These are phyloP conservation scores for Aureobasidium zeae DNA, from an alignment of 2,329 filamentous ascomycete genomes.

Conservation along the genomic window DNA sequence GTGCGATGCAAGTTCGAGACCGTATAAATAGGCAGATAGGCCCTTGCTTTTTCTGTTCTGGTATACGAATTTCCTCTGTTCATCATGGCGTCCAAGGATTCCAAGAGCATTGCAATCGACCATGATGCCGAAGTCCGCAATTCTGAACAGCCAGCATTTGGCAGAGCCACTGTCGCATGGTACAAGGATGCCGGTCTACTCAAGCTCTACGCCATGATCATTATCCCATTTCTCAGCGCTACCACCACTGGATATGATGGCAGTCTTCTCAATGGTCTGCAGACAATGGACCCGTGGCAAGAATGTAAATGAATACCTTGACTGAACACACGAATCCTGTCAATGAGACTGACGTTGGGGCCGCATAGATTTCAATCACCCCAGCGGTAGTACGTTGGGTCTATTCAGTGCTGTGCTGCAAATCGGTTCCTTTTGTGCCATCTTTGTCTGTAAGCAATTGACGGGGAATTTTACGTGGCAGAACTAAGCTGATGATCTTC, in stretches of 20 bases:
- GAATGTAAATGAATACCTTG: constrained; percentile 7
- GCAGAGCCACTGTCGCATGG: constrained; percentile 15
- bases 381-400: not conserved
- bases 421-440: constrained; percentile 7
- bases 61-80: too few species aligned
- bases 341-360: too few species aligned
- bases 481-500: not conserved
- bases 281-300: not conserved
- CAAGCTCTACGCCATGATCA: constrained; percentile 15
- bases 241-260: constrained; percentile 11
- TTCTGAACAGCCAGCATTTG: not conserved
- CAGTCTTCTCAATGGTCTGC: constrained; percentile 4
- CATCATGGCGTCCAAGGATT: too few species aligned
- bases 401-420: constrained; percentile 5
- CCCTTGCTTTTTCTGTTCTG: too few species aligned
- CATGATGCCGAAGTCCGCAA: not conserved
- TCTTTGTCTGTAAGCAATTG: not conserved
- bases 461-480: not conserved
- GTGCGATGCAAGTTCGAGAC: too few species aligned
- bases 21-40: too few species aligned
- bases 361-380: not conserved
- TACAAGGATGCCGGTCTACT: constrained; percentile 18
- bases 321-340: constrained; percentile 11
- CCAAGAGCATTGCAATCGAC: too few species aligned
- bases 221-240: constrained; percentile 16